These are phyloP conservation scores for Ophiocordyceps sinensis DNA, from an alignment of 2,329 filamentous ascomycete genomes.

Conservation along the genomic window DNA sequence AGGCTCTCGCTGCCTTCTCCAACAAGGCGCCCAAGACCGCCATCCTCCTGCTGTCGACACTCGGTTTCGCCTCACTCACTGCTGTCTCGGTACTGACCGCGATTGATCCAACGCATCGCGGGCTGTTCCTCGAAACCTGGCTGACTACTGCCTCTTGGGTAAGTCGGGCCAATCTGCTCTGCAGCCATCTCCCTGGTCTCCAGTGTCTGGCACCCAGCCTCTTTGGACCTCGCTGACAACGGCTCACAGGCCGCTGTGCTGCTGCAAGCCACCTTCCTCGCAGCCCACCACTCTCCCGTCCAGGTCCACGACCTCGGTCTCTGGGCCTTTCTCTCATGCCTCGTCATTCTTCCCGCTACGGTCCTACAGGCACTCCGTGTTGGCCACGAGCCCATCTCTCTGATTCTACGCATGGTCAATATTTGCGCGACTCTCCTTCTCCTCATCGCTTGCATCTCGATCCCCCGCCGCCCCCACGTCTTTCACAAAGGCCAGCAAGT, in stretches of 20 bases:
- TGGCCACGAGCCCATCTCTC: slow-evolving; percentile 21
- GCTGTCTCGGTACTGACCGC: slow-evolving; percentile 39
- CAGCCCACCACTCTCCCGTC: slow-evolving; percentile 33
- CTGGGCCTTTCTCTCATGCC: slow-evolving; percentile 32
- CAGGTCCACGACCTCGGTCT: slow-evolving; percentile 38
- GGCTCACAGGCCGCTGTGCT: slow-evolving; percentile 30
- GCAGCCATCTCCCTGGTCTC: not conserved
- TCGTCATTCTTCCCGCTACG: slow-evolving; percentile 27
- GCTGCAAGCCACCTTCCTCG: slow-evolving; percentile 35
- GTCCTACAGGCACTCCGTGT: slow-evolving; percentile 28
- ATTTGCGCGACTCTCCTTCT: slow-evolving; percentile 29
- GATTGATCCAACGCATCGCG: slow-evolving; percentile 18
- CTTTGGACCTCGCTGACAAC: not conserved
- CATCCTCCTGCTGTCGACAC: slow-evolving; percentile 36
- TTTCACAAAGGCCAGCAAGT: slow-evolving; percentile 44
- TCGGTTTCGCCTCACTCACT: slow-evolving; percentile 41
- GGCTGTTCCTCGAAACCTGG: slow-evolving; percentile 41
- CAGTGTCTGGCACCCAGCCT: not conserved
- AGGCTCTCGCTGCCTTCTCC: slow-evolving; percentile 48
- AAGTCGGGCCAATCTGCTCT: slow-evolving; percentile 15
- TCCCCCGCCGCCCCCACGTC: slow-evolving; percentile 56
- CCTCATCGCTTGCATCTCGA: slow-evolving; percentile 31
- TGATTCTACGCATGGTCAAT: slow-evolving; percentile 32
- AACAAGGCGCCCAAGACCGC: slow-evolving; percentile 40
- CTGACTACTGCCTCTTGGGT: slow-evolving; percentile 49